Evolutionary conservation across 768 basidiomycete species (phyloP).

Genomic region (Hypholoma sublateritium): DNA sequence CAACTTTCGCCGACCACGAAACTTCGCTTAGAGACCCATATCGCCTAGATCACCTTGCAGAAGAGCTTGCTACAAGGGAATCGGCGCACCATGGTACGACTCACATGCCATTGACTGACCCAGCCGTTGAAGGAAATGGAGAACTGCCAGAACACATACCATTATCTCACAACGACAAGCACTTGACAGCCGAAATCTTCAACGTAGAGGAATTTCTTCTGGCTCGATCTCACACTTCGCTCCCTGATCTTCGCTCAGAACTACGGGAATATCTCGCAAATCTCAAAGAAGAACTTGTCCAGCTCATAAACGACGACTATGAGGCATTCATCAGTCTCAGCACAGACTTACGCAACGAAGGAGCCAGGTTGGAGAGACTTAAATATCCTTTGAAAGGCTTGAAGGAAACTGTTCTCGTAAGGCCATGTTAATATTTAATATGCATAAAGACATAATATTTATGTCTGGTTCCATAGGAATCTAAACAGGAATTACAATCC

Average conservation of each 20-base stretch:
- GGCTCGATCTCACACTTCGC: conserved; percentile 79
- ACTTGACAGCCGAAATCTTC: conserved; percentile 68
- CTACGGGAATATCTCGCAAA: conserved; percentile 80
- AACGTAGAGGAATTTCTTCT: conserved; percentile 87
- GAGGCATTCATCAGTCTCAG: conserved; percentile 97
- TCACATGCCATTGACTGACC: background rate
- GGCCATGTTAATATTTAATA: conserved; percentile 23
- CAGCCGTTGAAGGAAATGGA: conserved; percentile 17
- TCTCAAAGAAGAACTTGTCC: conserved; percentile 91
- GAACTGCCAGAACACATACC: conserved; percentile 67
- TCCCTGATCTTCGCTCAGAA: conserved; percentile 86
- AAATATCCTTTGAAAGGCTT: conserved; percentile 67
- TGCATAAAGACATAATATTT: background rate
- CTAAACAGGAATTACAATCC: conserved; percentile 58
- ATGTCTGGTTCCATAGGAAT: conserved; percentile 42
- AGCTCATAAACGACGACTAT: conserved; percentile 96
- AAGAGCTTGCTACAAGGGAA: conserved; percentile 66
- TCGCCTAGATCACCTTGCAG: conserved; percentile 69
- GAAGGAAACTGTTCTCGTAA: conserved; percentile 65
- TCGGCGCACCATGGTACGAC: conserved; percentile 14
- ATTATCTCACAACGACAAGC: conserved; percentile 77
- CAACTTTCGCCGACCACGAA: conserved; percentile 4
- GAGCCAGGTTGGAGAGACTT: conserved; percentile 64
- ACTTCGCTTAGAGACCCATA: conserved; percentile 49
- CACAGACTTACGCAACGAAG: conserved; percentile 88